Base-by-base conservation (phyloP, 345 rosid genomes). In the Anastatica hierochuntica region DNA sequence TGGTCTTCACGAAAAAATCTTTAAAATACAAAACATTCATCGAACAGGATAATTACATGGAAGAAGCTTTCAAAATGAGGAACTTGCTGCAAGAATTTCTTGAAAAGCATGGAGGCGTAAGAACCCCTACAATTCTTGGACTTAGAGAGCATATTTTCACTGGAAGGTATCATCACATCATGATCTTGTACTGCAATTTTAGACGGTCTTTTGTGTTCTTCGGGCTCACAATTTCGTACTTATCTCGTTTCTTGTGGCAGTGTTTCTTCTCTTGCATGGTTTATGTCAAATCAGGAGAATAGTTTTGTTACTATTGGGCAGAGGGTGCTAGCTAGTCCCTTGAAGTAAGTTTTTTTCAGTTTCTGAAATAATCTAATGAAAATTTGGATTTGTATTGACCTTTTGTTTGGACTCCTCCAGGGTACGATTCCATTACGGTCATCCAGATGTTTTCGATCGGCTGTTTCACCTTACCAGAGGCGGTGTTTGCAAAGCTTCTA, bases 361-460 rank as follows among this genome's bases (percentile, higher is more conserved):
- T 85, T 81, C 24, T 83, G 83, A 44, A 84, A 16, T 12, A 8
- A 18, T 21, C 10, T 66, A 36, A 66, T 14, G 37, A 20, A 44
- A 14, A 36, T 7, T 12, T 62, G 10, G 21, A 23, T 33, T 39
- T 37, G 31, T 58, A 20, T 40, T 24, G 21, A 7, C 15, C 8
- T 38, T 44, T 43, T 31, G 13, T 42, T 58, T 38, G n/a, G 9
- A 36, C 40, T 58, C 8, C 15, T 62, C 54, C 58, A 88, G 96
- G 71, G 96, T 88, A 9, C 85, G 96, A 36, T 88, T 88, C 75
- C 96, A 88, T 65, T 88, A 88, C 43, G 96, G 96, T 16, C 96
- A 88, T 77, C 96, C 96, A 31, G 96, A 88, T 77, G 83, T 88
- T 43, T 88, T 88, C 70, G 94, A 88, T 68, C 77, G 96, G 61